Conservation (phyloP, 2,329 filamentous ascomycete genomes). For the Aulographum hederae region DNA sequence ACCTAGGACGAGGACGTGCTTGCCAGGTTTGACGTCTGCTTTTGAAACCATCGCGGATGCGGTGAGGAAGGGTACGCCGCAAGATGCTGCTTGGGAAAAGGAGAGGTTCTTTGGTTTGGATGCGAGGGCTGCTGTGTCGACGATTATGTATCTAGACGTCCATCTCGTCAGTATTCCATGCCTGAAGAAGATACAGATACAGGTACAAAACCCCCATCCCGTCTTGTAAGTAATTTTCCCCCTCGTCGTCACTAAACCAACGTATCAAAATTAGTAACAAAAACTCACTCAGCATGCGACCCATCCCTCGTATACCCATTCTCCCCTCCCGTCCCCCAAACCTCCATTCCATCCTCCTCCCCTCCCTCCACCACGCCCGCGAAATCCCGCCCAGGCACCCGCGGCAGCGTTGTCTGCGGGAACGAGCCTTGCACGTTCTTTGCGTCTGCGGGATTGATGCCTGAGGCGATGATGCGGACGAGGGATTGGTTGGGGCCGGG, state of each 20-base stretch:
- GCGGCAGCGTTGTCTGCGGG: conserved; percentile 11
- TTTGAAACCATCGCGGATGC: conserved; percentile 10
- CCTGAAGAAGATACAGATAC: too few relatives aligned
- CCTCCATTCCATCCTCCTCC: conserved; percentile 6
- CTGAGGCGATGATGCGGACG: conserved; percentile 11
- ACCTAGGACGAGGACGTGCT: conserved; percentile 13
- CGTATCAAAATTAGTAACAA: too few relatives aligned
- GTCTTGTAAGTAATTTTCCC: too few relatives aligned
- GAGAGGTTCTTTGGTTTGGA: conserved; percentile 9
- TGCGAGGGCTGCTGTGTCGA: conserved; percentile 7
- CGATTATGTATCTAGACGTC: too few relatives aligned
- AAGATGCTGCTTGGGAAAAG: conserved; percentile 11
- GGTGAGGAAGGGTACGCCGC: conserved; percentile 13
- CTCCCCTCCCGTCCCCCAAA: conserved; percentile 13
- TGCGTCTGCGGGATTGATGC: conserved; percentile 13
- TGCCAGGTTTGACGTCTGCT: conserved; percentile 8
- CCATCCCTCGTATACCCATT: conserved; percentile 12
- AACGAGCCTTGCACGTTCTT: conserved; percentile 16
- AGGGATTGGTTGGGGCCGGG: conserved; percentile 9
- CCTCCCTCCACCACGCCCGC: conserved; percentile 10
- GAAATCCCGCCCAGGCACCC: conserved; percentile 15
- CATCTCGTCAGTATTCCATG: too few relatives aligned
- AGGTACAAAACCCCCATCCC: too few relatives aligned
- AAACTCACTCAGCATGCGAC: conserved; percentile 11
- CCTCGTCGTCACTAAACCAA: too few relatives aligned